These are phyloP conservation scores for Auriscalpium microsporum DNA, from an alignment of 768 basidiomycete species.

Conservation along the genomic window DNA sequence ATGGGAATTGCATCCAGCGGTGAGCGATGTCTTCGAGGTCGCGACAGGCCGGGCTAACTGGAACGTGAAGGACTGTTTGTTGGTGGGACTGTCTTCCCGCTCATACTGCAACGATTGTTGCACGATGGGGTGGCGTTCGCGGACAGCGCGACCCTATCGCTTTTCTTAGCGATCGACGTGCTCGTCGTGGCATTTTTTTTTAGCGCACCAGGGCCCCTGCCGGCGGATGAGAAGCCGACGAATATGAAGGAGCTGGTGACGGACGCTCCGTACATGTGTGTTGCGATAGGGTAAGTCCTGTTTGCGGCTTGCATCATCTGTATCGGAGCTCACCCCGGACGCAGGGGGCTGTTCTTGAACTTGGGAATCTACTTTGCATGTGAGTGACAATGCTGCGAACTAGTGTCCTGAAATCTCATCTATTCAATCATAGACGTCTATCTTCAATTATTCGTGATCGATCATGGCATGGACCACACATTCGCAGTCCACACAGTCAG, in stretches of 20 bases:
- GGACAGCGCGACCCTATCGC: constrained; percentile 31
- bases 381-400: constrained; percentile 1
- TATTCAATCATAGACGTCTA: constrained; percentile 14
- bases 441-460: constrained; percentile 17
- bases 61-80: constrained; percentile 20
- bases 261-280: constrained; percentile 16
- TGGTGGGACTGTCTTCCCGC: constrained; percentile 28
- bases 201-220: constrained; percentile 15
- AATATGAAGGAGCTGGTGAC: constrained; percentile 6
- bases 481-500: constrained; percentile 18
- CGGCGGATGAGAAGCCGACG: neutral
- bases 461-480: constrained; percentile 13
- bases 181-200: constrained; percentile 14
- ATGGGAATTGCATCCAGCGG: constrained; percentile 22
- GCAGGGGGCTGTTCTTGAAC: constrained; percentile 8
- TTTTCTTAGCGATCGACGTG: constrained; percentile 13
- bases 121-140: constrained; percentile 28
- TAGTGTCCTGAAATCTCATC: constrained; percentile 16
- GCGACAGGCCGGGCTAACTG: neutral
- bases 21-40: constrained; percentile 15
- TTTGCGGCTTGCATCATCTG: too few species aligned
- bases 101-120: constrained; percentile 24
- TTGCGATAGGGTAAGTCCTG: constrained; percentile 11
- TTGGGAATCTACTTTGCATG: constrained; percentile 18
- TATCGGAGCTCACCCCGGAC: neutral